Conservation (phyloP, 1,139 yeast genomes). For the Zygotorulaspora mrakii region DNA sequence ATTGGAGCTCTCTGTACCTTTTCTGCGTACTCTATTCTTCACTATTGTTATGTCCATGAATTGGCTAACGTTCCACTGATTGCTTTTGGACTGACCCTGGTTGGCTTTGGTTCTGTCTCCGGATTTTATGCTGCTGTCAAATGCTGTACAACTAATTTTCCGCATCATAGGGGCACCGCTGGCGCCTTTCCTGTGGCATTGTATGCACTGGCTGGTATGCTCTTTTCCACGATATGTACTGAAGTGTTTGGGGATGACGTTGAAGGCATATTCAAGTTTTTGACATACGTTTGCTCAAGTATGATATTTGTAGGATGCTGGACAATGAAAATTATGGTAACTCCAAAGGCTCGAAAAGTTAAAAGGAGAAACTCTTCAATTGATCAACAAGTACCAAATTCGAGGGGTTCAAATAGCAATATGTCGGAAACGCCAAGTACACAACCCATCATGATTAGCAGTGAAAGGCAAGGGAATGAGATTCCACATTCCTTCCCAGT, state of each 20-base stretch:
- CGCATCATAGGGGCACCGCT: conserved; percentile 66
- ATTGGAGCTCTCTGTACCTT: conserved; percentile 51
- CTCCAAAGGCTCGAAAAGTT: conserved; percentile 4
- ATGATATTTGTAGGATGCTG: conserved; percentile 36
- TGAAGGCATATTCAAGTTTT: conserved; percentile 39
- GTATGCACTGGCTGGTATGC: conserved; percentile 48
- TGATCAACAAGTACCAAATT: conserved; percentile 1
- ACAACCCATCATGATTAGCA: conserved; percentile 8
- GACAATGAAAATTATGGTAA: conserved; percentile 26
- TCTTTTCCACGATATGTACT: conserved; percentile 44
- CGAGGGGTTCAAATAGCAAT: background rate
- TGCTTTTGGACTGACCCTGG: conserved; percentile 47
- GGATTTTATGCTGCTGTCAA: conserved; percentile 65
- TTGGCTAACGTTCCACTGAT: conserved; percentile 39
- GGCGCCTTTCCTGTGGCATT: conserved; percentile 59
- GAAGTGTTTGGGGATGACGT: conserved; percentile 44
- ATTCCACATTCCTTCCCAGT: conserved; percentile 5
- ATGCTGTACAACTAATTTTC: conserved; percentile 67
- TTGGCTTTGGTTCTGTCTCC: conserved; percentile 64
- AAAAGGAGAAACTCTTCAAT: conserved; percentile 2
- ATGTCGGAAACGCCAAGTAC: background rate
- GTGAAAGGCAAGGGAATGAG: background rate
- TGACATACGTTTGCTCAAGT: conserved; percentile 32
- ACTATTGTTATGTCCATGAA: conserved; percentile 37
- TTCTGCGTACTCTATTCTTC: conserved; percentile 41